These are phyloP conservation scores for Fusarium torulosum DNA, from an alignment of 2,329 filamentous ascomycete species.

Conservation along the genomic window DNA sequence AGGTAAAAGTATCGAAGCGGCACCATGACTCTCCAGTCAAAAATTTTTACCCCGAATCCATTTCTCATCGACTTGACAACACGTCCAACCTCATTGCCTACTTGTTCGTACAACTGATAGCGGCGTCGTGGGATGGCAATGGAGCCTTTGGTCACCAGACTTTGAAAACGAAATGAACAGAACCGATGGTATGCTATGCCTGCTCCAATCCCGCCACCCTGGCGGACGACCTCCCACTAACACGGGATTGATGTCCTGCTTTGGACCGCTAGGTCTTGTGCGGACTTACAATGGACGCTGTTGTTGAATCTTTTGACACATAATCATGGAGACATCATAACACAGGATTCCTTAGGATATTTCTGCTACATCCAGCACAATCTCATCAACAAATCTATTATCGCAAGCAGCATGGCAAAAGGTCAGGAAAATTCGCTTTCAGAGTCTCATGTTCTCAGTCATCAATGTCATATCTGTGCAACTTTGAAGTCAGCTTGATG, in stretches of 20 bases:
- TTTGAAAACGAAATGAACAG: conserved; percentile 30
- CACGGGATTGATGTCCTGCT: conserved; percentile 8
- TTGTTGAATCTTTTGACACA: conserved; percentile 17
- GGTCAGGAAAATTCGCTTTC: not conserved
- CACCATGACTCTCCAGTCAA: conserved; percentile 53
- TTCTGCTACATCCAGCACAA: conserved; percentile 11
- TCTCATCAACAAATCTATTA: conserved; percentile 5
- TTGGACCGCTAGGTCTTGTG: conserved; percentile 24
- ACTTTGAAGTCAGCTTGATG: conserved; percentile 8
- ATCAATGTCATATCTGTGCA: conserved; percentile 2
- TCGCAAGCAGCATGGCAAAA: not conserved
- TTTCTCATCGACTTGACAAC: conserved; percentile 51
- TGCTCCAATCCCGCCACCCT: conserved; percentile 19
- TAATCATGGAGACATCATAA: conserved; percentile 2
- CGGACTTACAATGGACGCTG: conserved; percentile 4
- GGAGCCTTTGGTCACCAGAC: conserved; percentile 48
- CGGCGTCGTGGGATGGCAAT: conserved; percentile 44
- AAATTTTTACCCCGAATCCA: conserved; percentile 52
- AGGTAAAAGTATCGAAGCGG: conserved; percentile 53
- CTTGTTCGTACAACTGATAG: conserved; percentile 47
- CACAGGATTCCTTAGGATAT: conserved; percentile 19
- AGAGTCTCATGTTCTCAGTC: not conserved
- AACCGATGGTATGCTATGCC: conserved; percentile 14
- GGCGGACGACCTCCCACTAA: conserved; percentile 24
- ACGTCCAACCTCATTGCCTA: conserved; percentile 37